Evolutionary conservation across 2,329 filamentous ascomycete genomes (phyloP), one percentile per base, ranked within the genome.

Genomic region (Ophiosphaerella korrae): DNA sequence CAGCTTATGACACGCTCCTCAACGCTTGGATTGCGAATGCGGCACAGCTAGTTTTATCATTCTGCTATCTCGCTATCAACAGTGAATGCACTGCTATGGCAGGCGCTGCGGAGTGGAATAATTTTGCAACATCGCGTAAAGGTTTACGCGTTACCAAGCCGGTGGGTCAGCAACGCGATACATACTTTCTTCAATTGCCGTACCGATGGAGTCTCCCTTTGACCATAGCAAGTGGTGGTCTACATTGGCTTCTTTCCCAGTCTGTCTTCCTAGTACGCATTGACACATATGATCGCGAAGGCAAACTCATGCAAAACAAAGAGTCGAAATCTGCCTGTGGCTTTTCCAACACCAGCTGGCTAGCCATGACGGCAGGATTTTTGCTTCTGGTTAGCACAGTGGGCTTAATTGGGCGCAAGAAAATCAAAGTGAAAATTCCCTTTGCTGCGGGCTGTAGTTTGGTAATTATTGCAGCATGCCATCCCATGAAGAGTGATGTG

Each of bases 341-440:
- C 11, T 45, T 33, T 18, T 45, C 52, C 1, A 14, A 12, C 2
- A 34, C 33, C 3, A 48, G 43, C 38, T 41, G 45, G 36, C 24
- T 45, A 9, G 32, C 39, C n/a, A 21, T 55, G 21, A 45, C 26
- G 33, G 9, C 42, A 16, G 26, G 43, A 13, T 45, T 48, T 14
- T 29, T 34, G 50, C 7, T 46, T 85, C 67, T 78, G 79, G 34
- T 45, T 23, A 24, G 89, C 88, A 73, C 29, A 5, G 44, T 46
- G 11, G 44, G 44, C 14, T 24, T 40, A 16, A 34, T 46, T 24
- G 90, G 90, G 0, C 88, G 88, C n/a, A 42, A 48, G 2, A 88
- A 87, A 2, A 88, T 89, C 13, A 90, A 79, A 7, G 87, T 88
- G 14, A 92, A 80, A 54, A 92, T 91, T 51, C 89, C 89, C 72